Base-by-base conservation (phyloP, 345 rosid species). In the Trapa incisa region DNA sequence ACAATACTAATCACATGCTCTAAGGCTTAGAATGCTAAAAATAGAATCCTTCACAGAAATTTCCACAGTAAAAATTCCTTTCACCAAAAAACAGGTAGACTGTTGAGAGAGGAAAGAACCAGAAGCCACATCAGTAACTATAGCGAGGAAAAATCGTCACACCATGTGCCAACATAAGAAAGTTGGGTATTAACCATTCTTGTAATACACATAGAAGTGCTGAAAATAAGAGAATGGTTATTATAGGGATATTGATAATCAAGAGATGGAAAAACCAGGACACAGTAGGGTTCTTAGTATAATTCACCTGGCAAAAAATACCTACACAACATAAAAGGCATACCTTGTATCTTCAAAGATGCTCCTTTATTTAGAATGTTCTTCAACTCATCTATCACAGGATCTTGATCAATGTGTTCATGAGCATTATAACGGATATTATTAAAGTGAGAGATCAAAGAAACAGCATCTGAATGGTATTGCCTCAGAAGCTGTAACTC, bases 321-420 rank as follows among this genome's bases (percentile, higher is more conserved):
- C 14, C 38, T 47, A 58, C 33, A 36, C 35, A 16, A 53, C 60
- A 62, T 70, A 32, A 58, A 11, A 58, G 7, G 64, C 67, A 78
- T 69, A 92, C 97, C 97, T 84, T 80, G 84, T 82, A 90, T 80
- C 78, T 79, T 81, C 81, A 90, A 75, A 72, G 89, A 84, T 65
- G 84, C 68, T 70, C 94, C 89, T 60, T 84, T 96, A 64, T 71
- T 79, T 70, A 84, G 57, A 74, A 90, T 80, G 74, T 75, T 69
- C 73, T 79, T 77, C 73, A 93, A 77, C 75, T 87, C 97, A 71
- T 76, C 73, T 66, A 89, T 76, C 45, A 90, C 80, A 75, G 65
- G 80, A 32, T 65, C 79, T 67, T 88, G 96, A 80, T 90, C 87
- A 66, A 71, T 78, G 71, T 89, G 75, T 67, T 79, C 80, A 67